Evolutionary conservation across 768 basidiomycete genomes (phyloP).

Genomic region (Cystobasidium ongulense): DNA sequence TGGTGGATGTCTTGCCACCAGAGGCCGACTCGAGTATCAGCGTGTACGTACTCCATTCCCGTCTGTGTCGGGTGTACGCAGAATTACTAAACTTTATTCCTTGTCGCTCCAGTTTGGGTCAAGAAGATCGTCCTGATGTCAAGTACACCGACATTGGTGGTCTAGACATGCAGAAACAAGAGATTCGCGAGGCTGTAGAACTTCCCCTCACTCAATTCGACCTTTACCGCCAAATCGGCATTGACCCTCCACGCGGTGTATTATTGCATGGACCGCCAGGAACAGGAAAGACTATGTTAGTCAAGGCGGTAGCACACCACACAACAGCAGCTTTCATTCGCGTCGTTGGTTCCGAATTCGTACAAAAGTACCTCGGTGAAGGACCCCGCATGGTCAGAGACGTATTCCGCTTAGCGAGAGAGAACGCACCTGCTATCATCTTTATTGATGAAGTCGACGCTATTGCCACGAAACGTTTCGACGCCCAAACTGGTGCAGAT

Average conservation of each 20-base stretch:
- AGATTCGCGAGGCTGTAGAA: conserved; percentile 96
- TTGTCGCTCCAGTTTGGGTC: conserved; percentile 52
- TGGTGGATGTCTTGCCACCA: conserved; percentile 95
- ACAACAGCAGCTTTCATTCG: conserved; percentile 97
- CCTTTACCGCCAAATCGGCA: conserved; percentile 97
- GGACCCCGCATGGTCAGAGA: conserved; percentile 99
- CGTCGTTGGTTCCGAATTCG: conserved; percentile 95
- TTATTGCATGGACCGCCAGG: conserved; percentile 95
- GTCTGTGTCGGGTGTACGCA: not conserved
- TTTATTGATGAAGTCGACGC: conserved; percentile 94
- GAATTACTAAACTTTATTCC: not conserved
- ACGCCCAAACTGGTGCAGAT: conserved; percentile 97
- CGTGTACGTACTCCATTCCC: conserved; percentile 50
- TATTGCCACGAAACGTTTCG: conserved; percentile 92
- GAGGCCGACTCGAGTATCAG: conserved; percentile 96
- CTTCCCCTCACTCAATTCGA: conserved; percentile 91
- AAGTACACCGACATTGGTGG: conserved; percentile 90
- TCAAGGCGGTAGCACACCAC: conserved; percentile 97
- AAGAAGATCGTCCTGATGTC: conserved; percentile 92
- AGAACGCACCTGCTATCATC: conserved; percentile 95
- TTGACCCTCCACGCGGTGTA: conserved; percentile 96
- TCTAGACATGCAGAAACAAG: conserved; percentile 96
- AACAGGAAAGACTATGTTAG: conserved; percentile 97
- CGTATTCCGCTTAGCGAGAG: conserved; percentile 92
- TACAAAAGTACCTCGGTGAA: conserved; percentile 98